Base-by-base conservation (phyloP, 177 flowering plant species). In the Vitis hybrid region DNA sequence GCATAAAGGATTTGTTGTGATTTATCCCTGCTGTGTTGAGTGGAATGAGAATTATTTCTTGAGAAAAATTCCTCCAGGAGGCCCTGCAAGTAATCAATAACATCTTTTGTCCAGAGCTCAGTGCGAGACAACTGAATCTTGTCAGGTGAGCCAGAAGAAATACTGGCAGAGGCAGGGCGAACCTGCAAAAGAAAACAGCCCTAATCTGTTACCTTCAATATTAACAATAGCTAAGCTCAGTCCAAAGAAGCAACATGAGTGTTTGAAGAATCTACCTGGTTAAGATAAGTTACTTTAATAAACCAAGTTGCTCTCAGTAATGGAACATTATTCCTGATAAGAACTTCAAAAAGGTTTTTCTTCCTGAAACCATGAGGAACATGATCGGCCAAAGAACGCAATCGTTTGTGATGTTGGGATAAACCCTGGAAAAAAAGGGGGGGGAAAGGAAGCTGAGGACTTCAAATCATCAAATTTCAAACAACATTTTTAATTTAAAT, bases 281-380 rank as follows among this genome's bases (percentile, higher is more conserved):
- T 94, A 55, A 96, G 97, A 74, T 92, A 96, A 56, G 88, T 94
- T 72, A 96, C 91, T 92, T 94, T 96, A 54, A 96, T 85, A 80
- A 87, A 94, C 99, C 99, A 96, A 61, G 97, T 92, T 54, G 98
- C 99, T 78, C 98, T 86, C 69, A 92, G 75, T 72, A 94, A 72
- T 14, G 99, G 97, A 56, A 96, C 97, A 85, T 96, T 94, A 74
- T 94, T 89, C 80, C 83, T 86, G 26, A 91, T 88, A 64, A 96
- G 96, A 74, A 91, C 96, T 81, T 94, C 99, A 80, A 96, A 87
- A 39, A 94, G 87, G 62, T 85, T 71, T 73, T 71, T 91, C 76
- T 70, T 90, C 76, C 91, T 83, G 74, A 81, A 91, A 32, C 97
- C 98, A 87, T 84, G 93, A 74, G 99, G 99, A 60, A 94, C 94